Conservation (phyloP, 306 rosid species). For the Rosa rugosa region DNA sequence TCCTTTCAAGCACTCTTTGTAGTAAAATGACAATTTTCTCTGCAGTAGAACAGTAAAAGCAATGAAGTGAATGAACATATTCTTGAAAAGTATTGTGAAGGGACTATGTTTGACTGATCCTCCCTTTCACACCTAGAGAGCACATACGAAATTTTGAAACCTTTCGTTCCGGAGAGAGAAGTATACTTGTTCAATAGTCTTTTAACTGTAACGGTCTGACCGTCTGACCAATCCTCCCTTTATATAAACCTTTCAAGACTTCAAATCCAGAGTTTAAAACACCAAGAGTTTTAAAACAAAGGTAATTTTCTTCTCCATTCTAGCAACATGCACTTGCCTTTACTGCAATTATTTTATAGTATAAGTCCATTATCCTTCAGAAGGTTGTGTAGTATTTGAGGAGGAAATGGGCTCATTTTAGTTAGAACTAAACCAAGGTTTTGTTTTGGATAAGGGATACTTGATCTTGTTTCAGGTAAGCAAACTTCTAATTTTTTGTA, state of each 20-base stretch:
- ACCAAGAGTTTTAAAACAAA: constrained; percentile 14
- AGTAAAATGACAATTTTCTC: background rate
- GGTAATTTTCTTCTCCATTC: constrained; percentile 24
- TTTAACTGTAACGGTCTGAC: background rate
- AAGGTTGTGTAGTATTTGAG: no score
- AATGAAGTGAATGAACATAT: background rate
- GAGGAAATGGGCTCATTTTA: no score
- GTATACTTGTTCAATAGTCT: background rate
- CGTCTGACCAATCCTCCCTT: background rate
- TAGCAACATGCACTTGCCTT: constrained; percentile 19
- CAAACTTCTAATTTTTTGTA: background rate
- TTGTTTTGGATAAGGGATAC: background rate
- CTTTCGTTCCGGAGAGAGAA: background rate
- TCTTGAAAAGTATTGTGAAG: background rate
- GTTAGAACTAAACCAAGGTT: background rate
- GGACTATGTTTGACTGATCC: no score
- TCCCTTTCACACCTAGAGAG: background rate
- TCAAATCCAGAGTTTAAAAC: constrained; percentile 26
- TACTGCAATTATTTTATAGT: no score
- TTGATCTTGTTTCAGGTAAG: background rate
- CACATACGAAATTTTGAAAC: background rate
- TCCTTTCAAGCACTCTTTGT: background rate
- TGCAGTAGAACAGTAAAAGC: background rate
- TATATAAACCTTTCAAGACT: constrained; percentile 24
- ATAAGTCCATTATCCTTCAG: no score